Evolutionary conservation across 2,329 filamentous ascomycete genomes (phyloP).

Genomic region (Diaporthe nobilis): DNA sequence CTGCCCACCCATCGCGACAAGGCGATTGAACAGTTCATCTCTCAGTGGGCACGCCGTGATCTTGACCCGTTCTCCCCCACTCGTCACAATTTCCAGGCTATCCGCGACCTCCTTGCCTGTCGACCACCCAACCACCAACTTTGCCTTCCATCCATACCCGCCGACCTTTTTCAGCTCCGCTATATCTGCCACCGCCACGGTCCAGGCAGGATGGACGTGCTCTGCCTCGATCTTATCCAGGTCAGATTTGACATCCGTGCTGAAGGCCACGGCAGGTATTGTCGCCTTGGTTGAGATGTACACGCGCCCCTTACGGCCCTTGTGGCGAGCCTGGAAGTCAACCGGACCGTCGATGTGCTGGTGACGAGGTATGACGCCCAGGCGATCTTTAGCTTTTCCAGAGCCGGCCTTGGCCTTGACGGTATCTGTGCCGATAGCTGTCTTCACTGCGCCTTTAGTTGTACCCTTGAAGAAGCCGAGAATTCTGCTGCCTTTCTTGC

Average conservation of each 20-base stretch:
- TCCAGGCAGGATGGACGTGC: constrained; percentile 75
- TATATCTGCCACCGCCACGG: constrained; percentile 79
- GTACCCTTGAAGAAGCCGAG: constrained; percentile 78
- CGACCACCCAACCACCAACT: constrained; percentile 85
- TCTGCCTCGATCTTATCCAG: constrained; percentile 68
- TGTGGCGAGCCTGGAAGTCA: constrained; percentile 80
- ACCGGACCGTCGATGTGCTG: constrained; percentile 73
- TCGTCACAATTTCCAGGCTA: constrained; percentile 77
- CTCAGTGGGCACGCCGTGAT: constrained; percentile 80
- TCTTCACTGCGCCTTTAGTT: constrained; percentile 80
- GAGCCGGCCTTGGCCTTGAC: constrained; percentile 76
- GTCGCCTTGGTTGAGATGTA: constrained; percentile 79
- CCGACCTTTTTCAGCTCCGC: constrained; percentile 83
- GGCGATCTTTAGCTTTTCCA: constrained; percentile 75
- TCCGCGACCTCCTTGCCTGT: constrained; percentile 81
- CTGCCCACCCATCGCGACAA: constrained; percentile 41
- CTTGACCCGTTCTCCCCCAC: constrained; percentile 67
- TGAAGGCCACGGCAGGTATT: constrained; percentile 78
- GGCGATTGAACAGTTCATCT: constrained; percentile 70
- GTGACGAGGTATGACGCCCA: constrained; percentile 75
- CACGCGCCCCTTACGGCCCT: constrained; percentile 79
- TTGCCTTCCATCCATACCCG: constrained; percentile 87
- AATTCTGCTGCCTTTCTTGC: constrained; percentile 60
- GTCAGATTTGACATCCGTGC: constrained; percentile 62
- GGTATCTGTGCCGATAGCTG: constrained; percentile 79